These are phyloP conservation scores for Fusarium subglutinans DNA, from an alignment of 2,329 filamentous ascomycete species.

Conservation along the genomic window DNA sequence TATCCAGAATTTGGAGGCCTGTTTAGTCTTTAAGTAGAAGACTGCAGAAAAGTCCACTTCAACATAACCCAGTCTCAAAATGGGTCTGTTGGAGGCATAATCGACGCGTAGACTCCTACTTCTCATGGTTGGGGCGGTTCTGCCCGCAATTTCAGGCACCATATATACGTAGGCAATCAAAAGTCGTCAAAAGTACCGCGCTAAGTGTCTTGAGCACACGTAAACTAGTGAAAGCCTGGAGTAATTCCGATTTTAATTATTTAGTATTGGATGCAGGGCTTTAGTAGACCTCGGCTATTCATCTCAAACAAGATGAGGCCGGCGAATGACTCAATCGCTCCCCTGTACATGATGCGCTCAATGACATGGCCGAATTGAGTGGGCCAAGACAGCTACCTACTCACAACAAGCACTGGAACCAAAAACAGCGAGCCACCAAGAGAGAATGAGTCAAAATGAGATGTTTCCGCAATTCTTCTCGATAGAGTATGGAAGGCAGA, in stretches of 20 bases:
- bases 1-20: neutral
- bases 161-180: neutral
- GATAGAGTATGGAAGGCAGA: neutral
- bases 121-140: neutral
- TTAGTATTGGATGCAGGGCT: fast-evolving
- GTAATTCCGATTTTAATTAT: fast-evolving
- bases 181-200: neutral
- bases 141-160: neutral
- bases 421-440: neutral
- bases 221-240: neutral
- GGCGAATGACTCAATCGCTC: neutral
- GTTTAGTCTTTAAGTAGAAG: neutral
- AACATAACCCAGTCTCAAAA: neutral
- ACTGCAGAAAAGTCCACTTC: fast-evolving
- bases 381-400: neutral
- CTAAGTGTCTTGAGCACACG: neutral
- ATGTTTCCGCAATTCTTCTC: neutral
- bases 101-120: neutral
- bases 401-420: neutral
- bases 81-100: neutral
- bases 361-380: neutral
- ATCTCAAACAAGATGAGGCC: neutral
- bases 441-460: neutral
- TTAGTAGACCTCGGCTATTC: neutral
- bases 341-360: neutral